Conservation (phyloP, 2,329 filamentous ascomycete species). For the Rutstroemia sydowiana region DNA sequence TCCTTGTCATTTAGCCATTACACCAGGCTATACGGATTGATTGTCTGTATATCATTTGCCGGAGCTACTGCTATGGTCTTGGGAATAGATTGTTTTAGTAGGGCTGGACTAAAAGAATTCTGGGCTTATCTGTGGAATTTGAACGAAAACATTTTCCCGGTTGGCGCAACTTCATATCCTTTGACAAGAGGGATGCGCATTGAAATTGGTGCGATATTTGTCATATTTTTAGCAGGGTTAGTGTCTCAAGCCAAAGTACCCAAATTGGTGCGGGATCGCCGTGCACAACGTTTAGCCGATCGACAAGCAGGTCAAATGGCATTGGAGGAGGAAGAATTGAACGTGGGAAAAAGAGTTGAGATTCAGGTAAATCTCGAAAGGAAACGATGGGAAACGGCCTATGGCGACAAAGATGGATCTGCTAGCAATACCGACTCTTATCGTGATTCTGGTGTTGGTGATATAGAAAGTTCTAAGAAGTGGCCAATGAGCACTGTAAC, state of each 20-base stretch:
- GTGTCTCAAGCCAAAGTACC: slow-evolving; percentile 82
- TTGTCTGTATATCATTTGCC: slow-evolving; percentile 68
- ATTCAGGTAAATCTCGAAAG: slow-evolving; percentile 54
- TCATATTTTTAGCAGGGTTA: slow-evolving; percentile 68
- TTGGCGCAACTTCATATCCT: slow-evolving; percentile 71
- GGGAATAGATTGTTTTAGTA: slow-evolving; percentile 84
- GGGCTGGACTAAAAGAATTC: slow-evolving; percentile 90
- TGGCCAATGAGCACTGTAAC: slow-evolving; percentile 20
- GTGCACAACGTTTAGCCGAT: slow-evolving; percentile 45
- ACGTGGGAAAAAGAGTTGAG: slow-evolving; percentile 60
- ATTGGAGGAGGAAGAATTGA: slow-evolving; percentile 59
- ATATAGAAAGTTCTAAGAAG: slow-evolving; percentile 41
- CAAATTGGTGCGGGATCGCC: slow-evolving; percentile 65
- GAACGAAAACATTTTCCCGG: slow-evolving; percentile 73
- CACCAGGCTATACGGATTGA: slow-evolving; percentile 72
- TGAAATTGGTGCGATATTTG: slow-evolving; percentile 70
- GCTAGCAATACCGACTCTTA: slow-evolving; percentile 9
- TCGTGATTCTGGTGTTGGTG: slow-evolving; percentile 30
- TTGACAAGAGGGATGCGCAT: slow-evolving; percentile 80
- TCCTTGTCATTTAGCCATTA: slow-evolving; percentile 71
- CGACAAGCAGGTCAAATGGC: slow-evolving; percentile 44
- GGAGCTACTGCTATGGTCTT: slow-evolving; percentile 74
- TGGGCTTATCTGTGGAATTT: slow-evolving; percentile 88
- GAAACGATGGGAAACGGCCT: slow-evolving; percentile 68
- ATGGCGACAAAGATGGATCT: slow-evolving; percentile 51